phyloP scores from a whole-genome alignment of 2,329 filamentous ascomycete genomes.

The Endocalyx cinctus region DNA sequence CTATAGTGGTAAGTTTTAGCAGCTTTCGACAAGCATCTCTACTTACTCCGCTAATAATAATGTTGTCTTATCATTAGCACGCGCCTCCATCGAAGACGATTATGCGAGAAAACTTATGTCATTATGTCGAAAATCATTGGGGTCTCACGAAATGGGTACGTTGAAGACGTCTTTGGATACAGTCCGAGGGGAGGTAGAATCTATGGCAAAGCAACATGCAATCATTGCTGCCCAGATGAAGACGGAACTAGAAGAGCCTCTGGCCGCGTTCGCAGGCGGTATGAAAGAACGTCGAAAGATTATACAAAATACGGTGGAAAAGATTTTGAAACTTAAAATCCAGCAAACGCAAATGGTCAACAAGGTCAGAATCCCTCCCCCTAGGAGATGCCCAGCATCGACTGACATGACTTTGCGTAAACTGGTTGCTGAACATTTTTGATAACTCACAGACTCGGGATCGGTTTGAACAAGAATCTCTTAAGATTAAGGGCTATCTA shows the following conservation, averaged over 20 bases:
- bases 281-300: conserved; percentile 98
- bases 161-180: conserved; percentile 82
- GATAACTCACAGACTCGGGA: conserved; percentile 93
- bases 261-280: conserved; percentile 84
- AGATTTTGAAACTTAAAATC: conserved; percentile 85
- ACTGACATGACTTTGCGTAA: conserved; percentile 4
- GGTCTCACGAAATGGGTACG: conserved; percentile 80
- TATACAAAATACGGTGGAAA: conserved; percentile 89
- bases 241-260: conserved; percentile 87
- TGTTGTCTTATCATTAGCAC: conserved; percentile 49
- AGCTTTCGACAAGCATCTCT: neutral
- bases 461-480: conserved; percentile 92
- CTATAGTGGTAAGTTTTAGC: conserved; percentile 62
- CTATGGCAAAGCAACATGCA: conserved; percentile 91
- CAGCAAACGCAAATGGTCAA: conserved; percentile 89
- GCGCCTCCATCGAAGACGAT: conserved; percentile 92
- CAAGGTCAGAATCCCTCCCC: conserved; percentile 57
- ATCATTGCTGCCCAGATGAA: conserved; percentile 92
- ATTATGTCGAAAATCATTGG: conserved; percentile 81
- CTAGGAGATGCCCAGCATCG: neutral
- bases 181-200: conserved; percentile 81
- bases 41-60: conserved; percentile 3
- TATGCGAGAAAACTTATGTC: conserved; percentile 86
- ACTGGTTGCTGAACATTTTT: conserved; percentile 2
- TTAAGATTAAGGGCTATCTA: conserved; percentile 97